phyloP scores from a whole-genome alignment of 129 eudicot genomes.

The Apium graveolens region DNA sequence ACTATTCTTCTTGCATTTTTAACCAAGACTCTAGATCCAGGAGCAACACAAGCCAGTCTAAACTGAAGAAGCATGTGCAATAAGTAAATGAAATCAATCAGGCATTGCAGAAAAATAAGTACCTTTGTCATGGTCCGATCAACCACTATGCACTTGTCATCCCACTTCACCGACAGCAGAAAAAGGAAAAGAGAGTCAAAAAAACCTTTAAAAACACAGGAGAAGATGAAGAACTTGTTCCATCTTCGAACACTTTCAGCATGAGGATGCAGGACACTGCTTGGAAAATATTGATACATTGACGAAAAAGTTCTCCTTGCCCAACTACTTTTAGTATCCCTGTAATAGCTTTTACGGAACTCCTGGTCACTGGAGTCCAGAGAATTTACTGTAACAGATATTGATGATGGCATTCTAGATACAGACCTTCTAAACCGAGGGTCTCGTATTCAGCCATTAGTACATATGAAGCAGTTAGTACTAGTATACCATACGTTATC shows the following conservation, averaged over 20 bases:
- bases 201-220: constrained; percentile 51
- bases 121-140: constrained; percentile 51
- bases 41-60: constrained; percentile 65
- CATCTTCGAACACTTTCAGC: constrained; percentile 56
- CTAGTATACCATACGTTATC: too few species aligned
- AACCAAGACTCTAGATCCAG: constrained; percentile 77
- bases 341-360: constrained; percentile 34
- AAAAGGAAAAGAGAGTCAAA: constrained; percentile 75
- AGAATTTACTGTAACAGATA: constrained; percentile 40
- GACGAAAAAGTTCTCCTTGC: constrained; percentile 34
- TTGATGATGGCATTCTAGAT: constrained; percentile 9
- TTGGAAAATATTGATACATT: constrained; percentile 31
- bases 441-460: too few species aligned
- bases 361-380: constrained; percentile 21
- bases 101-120: constrained; percentile 51
- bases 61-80: constrained; percentile 81
- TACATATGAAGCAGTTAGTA: too few species aligned
- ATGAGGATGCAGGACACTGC: constrained; percentile 65
- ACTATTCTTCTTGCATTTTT: constrained; percentile 64
- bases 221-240: constrained; percentile 62
- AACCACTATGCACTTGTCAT: constrained; percentile 50
- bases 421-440: too few species aligned
- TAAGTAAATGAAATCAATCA: constrained; percentile 60
- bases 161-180: constrained; percentile 40
- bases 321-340: constrained; percentile 51